Percentiles rank a stretch among this genome's conserved stretches.
Conservation (phyloP, 2,329 filamentous ascomycete species). For the Talaromyces islandicus region DNA sequence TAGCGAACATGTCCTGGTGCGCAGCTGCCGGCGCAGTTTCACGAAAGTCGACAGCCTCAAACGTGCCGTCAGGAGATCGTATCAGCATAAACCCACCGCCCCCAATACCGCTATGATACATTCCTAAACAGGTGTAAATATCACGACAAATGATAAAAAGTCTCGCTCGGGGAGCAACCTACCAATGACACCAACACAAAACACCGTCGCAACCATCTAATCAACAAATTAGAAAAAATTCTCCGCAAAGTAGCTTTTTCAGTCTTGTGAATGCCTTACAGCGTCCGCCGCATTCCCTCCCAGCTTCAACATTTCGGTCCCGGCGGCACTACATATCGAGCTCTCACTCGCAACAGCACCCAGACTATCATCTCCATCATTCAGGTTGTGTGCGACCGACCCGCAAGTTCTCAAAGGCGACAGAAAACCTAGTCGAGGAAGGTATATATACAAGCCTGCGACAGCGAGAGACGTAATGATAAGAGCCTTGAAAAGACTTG, state of each 20-base stretch:
- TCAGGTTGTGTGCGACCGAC: neutral
- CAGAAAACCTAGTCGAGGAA: neutral
- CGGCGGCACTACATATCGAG: conserved; percentile 62
- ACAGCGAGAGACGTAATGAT: neutral
- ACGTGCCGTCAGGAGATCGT: conserved; percentile 63
- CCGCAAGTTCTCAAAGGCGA: neutral
- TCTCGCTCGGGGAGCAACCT: conserved; percentile 13
- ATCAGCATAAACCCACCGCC: conserved; percentile 89
- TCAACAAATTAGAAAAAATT: conserved; percentile 33
- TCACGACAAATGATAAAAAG: neutral
- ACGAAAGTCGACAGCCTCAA: conserved; percentile 84
- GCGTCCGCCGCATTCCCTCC: conserved; percentile 73
- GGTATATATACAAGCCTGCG: conserved; percentile 1
- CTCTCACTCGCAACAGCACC: conserved; percentile 69
- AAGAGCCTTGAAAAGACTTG: neutral
- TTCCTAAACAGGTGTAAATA: conserved; percentile 35
- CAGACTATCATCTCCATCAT: conserved; percentile 14
- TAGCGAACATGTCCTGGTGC: conserved; percentile 76
- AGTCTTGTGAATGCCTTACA: conserved; percentile 24
- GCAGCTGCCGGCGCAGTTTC: conserved; percentile 81
- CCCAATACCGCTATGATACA: conserved; percentile 76
- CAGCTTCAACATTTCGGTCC: conserved; percentile 55
- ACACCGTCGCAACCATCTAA: conserved; percentile 62
- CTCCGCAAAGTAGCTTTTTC: no score
- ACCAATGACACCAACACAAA: conserved; percentile 69